Conservation (phyloP, 2,329 filamentous ascomycete genomes). For the Pseudogymnoascus sp. region DNA sequence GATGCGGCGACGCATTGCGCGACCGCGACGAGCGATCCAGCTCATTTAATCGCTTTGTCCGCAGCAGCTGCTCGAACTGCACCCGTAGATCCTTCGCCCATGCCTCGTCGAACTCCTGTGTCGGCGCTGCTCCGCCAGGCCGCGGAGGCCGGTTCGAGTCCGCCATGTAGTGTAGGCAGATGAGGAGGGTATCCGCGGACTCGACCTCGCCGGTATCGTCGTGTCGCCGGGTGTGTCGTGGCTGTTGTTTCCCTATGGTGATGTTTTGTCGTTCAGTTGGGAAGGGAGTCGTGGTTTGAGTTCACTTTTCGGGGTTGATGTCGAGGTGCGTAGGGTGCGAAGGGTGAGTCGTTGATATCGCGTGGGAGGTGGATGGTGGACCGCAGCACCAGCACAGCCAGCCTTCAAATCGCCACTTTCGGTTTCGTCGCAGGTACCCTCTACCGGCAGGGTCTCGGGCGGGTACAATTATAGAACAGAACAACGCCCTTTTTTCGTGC, state of each 20-base stretch:
- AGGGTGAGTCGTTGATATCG: conserved; percentile 3
- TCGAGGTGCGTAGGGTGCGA: neutral
- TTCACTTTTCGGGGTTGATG: neutral
- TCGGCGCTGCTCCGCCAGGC: conserved; percentile 8
- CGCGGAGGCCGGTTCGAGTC: conserved; percentile 18
- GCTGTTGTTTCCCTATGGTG: conserved; percentile 8
- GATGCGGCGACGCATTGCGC: conserved; percentile 48
- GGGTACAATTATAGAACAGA: neutral
- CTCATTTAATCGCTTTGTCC: conserved; percentile 79
- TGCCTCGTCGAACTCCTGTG: conserved; percentile 48
- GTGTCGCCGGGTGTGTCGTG: conserved; percentile 2
- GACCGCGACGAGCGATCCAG: conserved; percentile 58
- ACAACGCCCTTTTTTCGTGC: neutral
- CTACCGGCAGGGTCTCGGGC: neutral
- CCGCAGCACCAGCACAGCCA: conserved; percentile 12
- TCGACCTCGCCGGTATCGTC: conserved; percentile 9
- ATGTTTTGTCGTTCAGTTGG: neutral
- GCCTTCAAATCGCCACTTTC: conserved; percentile 10
- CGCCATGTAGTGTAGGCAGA: conserved; percentile 23
- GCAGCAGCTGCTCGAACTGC: conserved; percentile 79
- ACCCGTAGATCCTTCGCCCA: conserved; percentile 72
- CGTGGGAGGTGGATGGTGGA: conserved; percentile 10
- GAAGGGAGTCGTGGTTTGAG: neutral
- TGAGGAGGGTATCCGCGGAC: conserved; percentile 17
- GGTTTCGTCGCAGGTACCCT: neutral